These are phyloP conservation scores for Epichloe hybrida DNA, from an alignment of 2,329 filamentous ascomycete genomes.

Conservation along the genomic window DNA sequence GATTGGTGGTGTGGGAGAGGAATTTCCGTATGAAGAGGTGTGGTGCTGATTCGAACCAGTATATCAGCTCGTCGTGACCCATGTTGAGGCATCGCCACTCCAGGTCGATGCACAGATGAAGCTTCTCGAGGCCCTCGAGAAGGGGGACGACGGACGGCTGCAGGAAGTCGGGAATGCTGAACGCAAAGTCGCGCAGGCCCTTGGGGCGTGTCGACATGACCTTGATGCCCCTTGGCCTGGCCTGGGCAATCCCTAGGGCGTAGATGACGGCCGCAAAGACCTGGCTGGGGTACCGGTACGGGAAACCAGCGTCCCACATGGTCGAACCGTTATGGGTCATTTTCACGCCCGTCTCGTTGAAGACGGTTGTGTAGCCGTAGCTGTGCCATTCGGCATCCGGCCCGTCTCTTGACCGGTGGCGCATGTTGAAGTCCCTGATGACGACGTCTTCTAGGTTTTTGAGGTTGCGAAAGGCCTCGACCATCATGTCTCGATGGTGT, in stretches of 20 bases:
- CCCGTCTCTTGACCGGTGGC: conserved; percentile 34
- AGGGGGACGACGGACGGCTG: conserved; percentile 24
- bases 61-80: no score
- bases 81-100: conserved; percentile 1
- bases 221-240: conserved; percentile 30
- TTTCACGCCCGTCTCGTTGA: conserved; percentile 18
- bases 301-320: conserved; percentile 5
- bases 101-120: conserved; percentile 27
- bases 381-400: conserved; percentile 32
- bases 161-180: conserved; percentile 29
- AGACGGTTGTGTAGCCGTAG: conserved; percentile 34
- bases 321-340: conserved; percentile 6
- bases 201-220: conserved; percentile 25
- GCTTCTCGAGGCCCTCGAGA: conserved; percentile 29
- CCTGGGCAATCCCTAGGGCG: conserved; percentile 27
- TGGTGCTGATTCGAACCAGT: no score
- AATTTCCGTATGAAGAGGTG: conserved; percentile 10
- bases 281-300: conserved; percentile 14
- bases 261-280: conserved; percentile 28
- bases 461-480: conserved; percentile 41
- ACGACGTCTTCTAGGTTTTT: conserved; percentile 41
- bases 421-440: conserved; percentile 45
- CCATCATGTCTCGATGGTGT: conserved; percentile 37
- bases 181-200: conserved; percentile 27
- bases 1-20: conserved; percentile 17